A percentile compares a stretch with the other conserved stretches of the same genome.
These are phyloP conservation scores for Calonectria ilicicola DNA, from an alignment of 2,329 filamentous ascomycete species.

Conservation along the genomic window DNA sequence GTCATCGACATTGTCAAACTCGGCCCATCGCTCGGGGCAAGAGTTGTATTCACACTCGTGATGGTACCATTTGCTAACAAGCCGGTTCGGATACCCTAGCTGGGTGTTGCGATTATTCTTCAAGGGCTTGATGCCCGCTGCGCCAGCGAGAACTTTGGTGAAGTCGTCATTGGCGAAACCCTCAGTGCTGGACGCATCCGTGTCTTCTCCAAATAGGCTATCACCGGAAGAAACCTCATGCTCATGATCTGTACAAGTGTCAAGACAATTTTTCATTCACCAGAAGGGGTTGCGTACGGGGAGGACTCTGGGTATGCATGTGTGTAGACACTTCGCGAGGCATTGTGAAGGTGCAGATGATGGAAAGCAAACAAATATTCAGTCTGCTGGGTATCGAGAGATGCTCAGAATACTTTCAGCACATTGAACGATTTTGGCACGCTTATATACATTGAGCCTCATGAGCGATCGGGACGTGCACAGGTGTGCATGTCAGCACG, in stretches of 20 bases:
- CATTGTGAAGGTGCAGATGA: not conserved
- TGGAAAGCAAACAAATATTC: not conserved
- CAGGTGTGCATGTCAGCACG: not conserved
- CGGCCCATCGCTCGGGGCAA: slow-evolving; percentile 46
- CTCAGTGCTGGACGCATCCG: not conserved
- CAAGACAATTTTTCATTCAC: not conserved
- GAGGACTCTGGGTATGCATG: not conserved
- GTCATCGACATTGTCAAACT: slow-evolving; percentile 42
- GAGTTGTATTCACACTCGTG: slow-evolving; percentile 38
- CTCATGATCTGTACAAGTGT: not conserved
- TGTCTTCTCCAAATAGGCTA: not conserved
- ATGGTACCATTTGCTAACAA: slow-evolving; percentile 31
- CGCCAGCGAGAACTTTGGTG: not conserved
- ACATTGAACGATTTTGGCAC: not conserved
- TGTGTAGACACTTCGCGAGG: not conserved
- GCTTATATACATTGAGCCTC: not conserved
- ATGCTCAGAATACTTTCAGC: not conserved
- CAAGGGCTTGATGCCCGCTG: not conserved
- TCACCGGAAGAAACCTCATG: not conserved
- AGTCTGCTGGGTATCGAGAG: not conserved
- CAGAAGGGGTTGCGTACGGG: not conserved
- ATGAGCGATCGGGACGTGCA: not conserved
- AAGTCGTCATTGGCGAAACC: not conserved
- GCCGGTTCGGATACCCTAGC: slow-evolving; percentile 10
- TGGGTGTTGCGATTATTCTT: not conserved